phyloP scores from a whole-genome alignment of 257 asterid genomes.

The Solanum pennellii region DNA sequence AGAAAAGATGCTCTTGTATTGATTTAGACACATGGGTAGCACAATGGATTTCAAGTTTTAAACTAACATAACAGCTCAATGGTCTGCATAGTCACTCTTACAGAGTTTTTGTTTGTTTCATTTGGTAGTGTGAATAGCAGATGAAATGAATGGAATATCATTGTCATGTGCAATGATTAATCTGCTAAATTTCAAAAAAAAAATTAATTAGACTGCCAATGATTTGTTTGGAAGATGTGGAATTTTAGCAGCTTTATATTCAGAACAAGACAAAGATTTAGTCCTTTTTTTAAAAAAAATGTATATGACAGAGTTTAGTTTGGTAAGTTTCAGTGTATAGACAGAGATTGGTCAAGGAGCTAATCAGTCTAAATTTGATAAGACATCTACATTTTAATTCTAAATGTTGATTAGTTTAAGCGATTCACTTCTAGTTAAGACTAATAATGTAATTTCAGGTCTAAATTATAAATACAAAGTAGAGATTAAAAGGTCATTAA shows the following conservation, averaged over 20 bases:
- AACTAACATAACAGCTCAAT: constrained; percentile 12
- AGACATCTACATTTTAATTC: neutral
- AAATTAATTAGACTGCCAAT: neutral
- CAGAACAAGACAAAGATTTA: constrained; percentile 12
- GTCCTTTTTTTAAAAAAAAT: neutral
- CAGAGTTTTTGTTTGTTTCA: constrained; percentile 1
- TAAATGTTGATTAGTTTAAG: neutral
- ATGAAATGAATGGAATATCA: constrained; percentile 13
- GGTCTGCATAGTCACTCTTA: constrained; percentile 1
- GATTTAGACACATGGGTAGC: constrained; percentile 13
- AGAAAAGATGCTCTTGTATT: constrained; percentile 3
- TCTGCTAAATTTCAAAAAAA: neutral
- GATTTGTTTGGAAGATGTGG: neutral
- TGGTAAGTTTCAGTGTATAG: constrained; percentile 5
- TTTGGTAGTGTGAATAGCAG: constrained; percentile 5
- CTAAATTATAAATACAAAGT: neutral
- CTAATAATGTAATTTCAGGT: neutral
- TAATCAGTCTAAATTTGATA: constrained; percentile 11
- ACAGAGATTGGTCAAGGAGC: constrained; percentile 19
- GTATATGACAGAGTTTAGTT: constrained; percentile 22
- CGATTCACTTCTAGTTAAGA: neutral
- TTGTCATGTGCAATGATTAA: constrained; percentile 39
- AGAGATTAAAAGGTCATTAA: neutral
- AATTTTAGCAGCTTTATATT: neutral
- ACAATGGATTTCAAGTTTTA: neutral